These are phyloP conservation scores for Phytophthora boehmeriae DNA, from an alignment of 352 stramenopile species.

Conservation along the genomic window DNA sequence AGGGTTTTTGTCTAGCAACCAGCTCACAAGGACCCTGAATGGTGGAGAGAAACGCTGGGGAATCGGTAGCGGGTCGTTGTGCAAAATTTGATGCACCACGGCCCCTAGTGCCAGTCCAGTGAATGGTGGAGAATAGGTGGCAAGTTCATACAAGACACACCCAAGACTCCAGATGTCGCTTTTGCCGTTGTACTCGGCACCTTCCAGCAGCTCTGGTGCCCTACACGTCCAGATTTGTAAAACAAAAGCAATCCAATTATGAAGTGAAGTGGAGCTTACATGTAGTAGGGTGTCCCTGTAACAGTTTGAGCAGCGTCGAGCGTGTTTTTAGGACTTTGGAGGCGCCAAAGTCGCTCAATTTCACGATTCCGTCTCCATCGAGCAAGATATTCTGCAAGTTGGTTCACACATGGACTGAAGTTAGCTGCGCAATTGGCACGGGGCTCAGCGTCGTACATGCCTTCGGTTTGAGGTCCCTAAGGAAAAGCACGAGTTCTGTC, in stretches of 20 bases:
- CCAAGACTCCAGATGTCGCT: slow-evolving; percentile 87
- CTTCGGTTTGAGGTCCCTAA: slow-evolving; percentile 67
- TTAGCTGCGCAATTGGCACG: too few relatives aligned
- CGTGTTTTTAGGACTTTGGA: slow-evolving; percentile 48
- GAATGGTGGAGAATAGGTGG: slow-evolving; percentile 64
- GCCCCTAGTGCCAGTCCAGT: slow-evolving; percentile 55
- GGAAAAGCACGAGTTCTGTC: not conserved
- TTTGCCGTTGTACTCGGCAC: slow-evolving; percentile 64
- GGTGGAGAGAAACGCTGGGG: slow-evolving; percentile 33
- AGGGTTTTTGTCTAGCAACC: slow-evolving; percentile 55
- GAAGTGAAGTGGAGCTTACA: slow-evolving; percentile 39
- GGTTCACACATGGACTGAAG: not conserved
- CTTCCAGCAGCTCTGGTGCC: slow-evolving; percentile 77
- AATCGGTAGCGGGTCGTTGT: slow-evolving; percentile 34
- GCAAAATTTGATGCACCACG: slow-evolving; percentile 63
- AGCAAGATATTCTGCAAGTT: slow-evolving; percentile 55
- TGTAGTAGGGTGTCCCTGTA: slow-evolving; percentile 80
- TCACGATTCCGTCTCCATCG: slow-evolving; percentile 60
- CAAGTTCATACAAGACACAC: slow-evolving; percentile 85
- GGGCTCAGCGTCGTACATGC: slow-evolving; percentile 7
- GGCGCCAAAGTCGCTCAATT: slow-evolving; percentile 79
- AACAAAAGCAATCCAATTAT: not conserved
- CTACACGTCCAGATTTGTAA: slow-evolving; percentile 23
- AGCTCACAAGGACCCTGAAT: slow-evolving; percentile 32
- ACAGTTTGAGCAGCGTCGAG: slow-evolving; percentile 58